These are phyloP conservation scores for Moelleriella libera DNA, from an alignment of 2,329 filamentous ascomycete species.

Conservation along the genomic window DNA sequence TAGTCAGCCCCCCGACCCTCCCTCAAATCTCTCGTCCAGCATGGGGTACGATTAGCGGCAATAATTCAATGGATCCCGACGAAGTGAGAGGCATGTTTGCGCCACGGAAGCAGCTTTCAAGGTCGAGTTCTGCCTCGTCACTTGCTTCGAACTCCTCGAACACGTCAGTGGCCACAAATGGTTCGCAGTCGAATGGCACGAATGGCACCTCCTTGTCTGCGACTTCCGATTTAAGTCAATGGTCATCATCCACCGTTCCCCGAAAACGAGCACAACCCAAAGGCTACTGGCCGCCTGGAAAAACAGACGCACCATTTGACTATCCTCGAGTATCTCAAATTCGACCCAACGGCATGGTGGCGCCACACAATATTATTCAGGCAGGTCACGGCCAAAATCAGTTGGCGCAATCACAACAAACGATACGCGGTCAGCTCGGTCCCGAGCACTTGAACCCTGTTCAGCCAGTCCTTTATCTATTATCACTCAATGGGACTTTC, in stretches of 20 bases:
- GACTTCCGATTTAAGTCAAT: slow-evolving; percentile 34
- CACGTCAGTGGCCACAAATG: slow-evolving; percentile 49
- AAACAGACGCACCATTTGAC: slow-evolving; percentile 32
- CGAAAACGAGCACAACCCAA: slow-evolving; percentile 39
- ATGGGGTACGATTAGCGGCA: slow-evolving; percentile 48
- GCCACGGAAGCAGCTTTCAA: slow-evolving; percentile 74
- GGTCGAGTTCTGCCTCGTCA: slow-evolving; percentile 84
- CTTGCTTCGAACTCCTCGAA: slow-evolving; percentile 51
- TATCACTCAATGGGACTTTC: slow-evolving; percentile 91
- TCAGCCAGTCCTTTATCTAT: slow-evolving; percentile 68
- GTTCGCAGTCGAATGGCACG: slow-evolving; percentile 48
- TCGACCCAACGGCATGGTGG: slow-evolving; percentile 26
- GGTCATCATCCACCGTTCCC: slow-evolving; percentile 30
- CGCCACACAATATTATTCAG: slow-evolving; percentile 18
- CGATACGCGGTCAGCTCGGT: slow-evolving; percentile 42
- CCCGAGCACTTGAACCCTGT: slow-evolving; percentile 46
- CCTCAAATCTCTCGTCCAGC: slow-evolving; percentile 47
- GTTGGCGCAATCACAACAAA: slow-evolving; percentile 29
- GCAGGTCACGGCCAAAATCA: slow-evolving; percentile 16
- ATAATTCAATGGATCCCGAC: slow-evolving; percentile 63
- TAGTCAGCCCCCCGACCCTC: slow-evolving; percentile 51
- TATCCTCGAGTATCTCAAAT: slow-evolving; percentile 29
- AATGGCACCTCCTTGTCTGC: slow-evolving; percentile 42
- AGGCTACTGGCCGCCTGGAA: slow-evolving; percentile 32
- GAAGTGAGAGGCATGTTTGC: slow-evolving; percentile 79